Evolutionary conservation across 495 filamentous ascomycete genomes (phyloP).

Genomic region (Oidiodendron maius): DNA sequence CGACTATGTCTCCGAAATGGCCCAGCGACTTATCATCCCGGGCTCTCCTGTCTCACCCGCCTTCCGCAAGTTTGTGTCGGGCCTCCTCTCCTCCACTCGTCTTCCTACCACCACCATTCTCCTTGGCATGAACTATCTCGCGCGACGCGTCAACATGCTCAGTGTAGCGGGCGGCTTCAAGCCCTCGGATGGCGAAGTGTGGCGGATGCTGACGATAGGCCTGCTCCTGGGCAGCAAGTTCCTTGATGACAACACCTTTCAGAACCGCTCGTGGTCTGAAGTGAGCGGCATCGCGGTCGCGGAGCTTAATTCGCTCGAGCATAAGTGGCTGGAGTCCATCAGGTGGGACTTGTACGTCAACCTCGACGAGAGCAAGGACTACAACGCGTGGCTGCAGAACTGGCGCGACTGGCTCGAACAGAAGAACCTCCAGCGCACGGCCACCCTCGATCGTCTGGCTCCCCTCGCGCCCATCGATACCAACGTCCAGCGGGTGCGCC

Average conservation of each 20-base stretch:
- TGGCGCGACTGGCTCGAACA: slow-evolving; percentile 76
- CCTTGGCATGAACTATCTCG: slow-evolving; percentile 85
- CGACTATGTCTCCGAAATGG: slow-evolving; percentile 93
- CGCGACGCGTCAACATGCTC: slow-evolving; percentile 72
- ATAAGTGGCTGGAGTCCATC: slow-evolving; percentile 84
- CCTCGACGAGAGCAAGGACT: slow-evolving; percentile 74
- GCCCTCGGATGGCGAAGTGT: slow-evolving; percentile 62
- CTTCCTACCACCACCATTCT: slow-evolving; percentile 94
- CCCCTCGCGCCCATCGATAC: slow-evolving; percentile 25
- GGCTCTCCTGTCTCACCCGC: slow-evolving; percentile 60
- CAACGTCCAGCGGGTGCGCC: slow-evolving; percentile 20
- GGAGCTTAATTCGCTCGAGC: slow-evolving; percentile 86
- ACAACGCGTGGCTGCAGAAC: slow-evolving; percentile 71
- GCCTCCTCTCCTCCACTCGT: slow-evolving; percentile 89
- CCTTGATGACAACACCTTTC: slow-evolving; percentile 97
- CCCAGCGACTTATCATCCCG: slow-evolving; percentile 74
- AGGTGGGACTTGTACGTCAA: slow-evolving; percentile 86
- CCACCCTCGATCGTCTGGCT: slow-evolving; percentile 25
- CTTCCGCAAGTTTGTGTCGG: slow-evolving; percentile 91
- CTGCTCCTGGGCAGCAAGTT: slow-evolving; percentile 96
- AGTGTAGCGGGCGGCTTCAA: slow-evolving; percentile 49
- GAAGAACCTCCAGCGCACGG: slow-evolving; percentile 43
- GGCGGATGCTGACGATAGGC: slow-evolving; percentile 84
- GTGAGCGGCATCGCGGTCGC: slow-evolving; percentile 86
- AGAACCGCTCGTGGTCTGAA: slow-evolving; percentile 98